Evolutionary conservation across 1,139 yeast species (phyloP), one percentile per base, ranked within the genome.

Genomic region (Geotrichum carabidarum): DNA sequence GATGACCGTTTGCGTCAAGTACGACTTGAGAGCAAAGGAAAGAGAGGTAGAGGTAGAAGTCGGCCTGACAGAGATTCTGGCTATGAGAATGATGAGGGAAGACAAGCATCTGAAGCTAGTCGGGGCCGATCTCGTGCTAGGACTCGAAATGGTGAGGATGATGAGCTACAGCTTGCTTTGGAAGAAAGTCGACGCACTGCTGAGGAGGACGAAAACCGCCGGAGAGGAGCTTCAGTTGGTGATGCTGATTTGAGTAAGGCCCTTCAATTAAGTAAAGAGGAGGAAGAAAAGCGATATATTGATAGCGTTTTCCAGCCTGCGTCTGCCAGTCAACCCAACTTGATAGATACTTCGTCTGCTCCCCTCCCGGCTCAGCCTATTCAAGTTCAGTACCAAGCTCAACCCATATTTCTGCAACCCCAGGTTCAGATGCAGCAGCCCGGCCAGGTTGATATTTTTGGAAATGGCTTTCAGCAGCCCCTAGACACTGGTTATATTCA

Each of bases 301-400:
- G 96, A 89, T 65, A 86, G 81, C 15, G 97, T 89, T 46, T 73
- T 93, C 63, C 85, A 84, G 69, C 77, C 78, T 53, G 98, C 97
- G 0, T 74, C 93, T 58, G 96, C 48, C 18, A 35, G 42, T 32
- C 53, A 48, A 22, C 46, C 45, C 37, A 53, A 48, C 59, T 65
- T 78, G 70, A 62, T 61, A 14, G 58, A 62, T 52, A 53, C 63
- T 52, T 60, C 63, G 56, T 64, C 61, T 56, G 64, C 59, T 11
- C 44, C 54, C 4, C 15, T 45, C 11, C 48, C 35, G 32, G 30
- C 42, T 22, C 42, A 35, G 22, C 51, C 51, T 9, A 37, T 40
- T 38, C 51, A 40, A 31, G 40, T 48, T 15, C 63, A 65, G 52
- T 53, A 54, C 15, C 60, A 60, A 11, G 78, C 73, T 3, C 51